Evolutionary conservation across 2,329 filamentous ascomycete genomes (phyloP).

Genomic region (Aspergillus pseudoviridinutans): DNA sequence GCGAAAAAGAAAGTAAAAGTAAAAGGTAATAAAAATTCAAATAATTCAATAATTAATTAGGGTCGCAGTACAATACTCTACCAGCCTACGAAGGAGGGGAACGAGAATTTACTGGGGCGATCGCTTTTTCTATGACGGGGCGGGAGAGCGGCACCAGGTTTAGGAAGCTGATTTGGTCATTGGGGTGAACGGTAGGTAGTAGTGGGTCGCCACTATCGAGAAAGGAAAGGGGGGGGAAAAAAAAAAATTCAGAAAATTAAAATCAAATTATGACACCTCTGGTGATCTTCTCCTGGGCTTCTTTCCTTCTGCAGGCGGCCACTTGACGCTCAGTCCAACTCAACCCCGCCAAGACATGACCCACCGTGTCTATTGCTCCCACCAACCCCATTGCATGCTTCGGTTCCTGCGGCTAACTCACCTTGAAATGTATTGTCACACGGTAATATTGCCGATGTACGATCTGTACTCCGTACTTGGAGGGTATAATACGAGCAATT

Average conservation of each 20-base stretch:
- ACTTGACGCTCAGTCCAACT: slow-evolving; percentile 20
- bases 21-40: slow-evolving; percentile 4
- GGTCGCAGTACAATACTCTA: slow-evolving; percentile 1
- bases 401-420: slow-evolving; percentile 24
- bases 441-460: neutral
- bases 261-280: slow-evolving; percentile 1
- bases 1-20: slow-evolving; percentile 15
- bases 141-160: slow-evolving; percentile 15
- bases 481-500: neutral
- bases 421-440: slow-evolving; percentile 7
- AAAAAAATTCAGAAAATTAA: slow-evolving; percentile 2
- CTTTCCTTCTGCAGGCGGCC: slow-evolving; percentile 16
- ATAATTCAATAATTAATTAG: neutral
- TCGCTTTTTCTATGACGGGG: slow-evolving; percentile 6
- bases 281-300: slow-evolving; percentile 19
- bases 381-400: slow-evolving; percentile 17
- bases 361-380: slow-evolving; percentile 14
- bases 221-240: neutral
- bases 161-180: slow-evolving; percentile 6
- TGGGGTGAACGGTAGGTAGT: neutral
- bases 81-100: neutral
- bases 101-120: slow-evolving; percentile 7
- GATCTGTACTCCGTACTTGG: neutral
- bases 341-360: slow-evolving; percentile 16
- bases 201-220: slow-evolving; percentile 11